These are phyloP conservation scores for Diutina pseudorugosa DNA, from an alignment of 1,139 yeast species.

Conservation along the genomic window DNA sequence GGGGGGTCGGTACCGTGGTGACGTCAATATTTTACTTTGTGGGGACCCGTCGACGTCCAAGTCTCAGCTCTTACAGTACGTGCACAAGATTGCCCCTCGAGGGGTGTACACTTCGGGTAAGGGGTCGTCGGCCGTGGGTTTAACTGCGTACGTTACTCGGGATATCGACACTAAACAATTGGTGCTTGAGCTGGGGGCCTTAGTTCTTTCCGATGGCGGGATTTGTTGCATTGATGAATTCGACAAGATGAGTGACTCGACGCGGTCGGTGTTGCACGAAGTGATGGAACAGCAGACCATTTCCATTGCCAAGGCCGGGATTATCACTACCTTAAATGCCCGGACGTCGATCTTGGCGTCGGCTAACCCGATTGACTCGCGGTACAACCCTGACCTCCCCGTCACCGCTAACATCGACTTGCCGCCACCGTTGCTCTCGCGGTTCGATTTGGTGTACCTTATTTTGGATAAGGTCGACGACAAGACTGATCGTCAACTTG, in stretches of 20 bases:
- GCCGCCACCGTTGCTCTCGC: conserved; percentile 89
- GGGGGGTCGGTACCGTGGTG: conserved; percentile 96
- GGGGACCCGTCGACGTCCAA: conserved; percentile 98
- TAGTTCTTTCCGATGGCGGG: conserved; percentile 96
- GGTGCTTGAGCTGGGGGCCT: conserved; percentile 92
- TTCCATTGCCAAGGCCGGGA: conserved; percentile 96
- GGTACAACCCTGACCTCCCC: conserved; percentile 86
- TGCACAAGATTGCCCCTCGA: conserved; percentile 94
- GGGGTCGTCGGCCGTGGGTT: conserved; percentile 97
- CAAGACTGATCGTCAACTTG: conserved; percentile 70
- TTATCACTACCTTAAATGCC: conserved; percentile 91
- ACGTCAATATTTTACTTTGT: conserved; percentile 76
- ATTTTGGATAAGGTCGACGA: conserved; percentile 90
- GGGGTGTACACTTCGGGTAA: conserved; percentile 98
- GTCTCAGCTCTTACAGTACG: conserved; percentile 87
- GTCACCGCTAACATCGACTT: conserved; percentile 91
- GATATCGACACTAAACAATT: conserved; percentile 89
- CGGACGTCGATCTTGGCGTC: conserved; percentile 92
- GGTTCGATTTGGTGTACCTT: conserved; percentile 88
- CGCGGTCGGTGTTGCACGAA: conserved; percentile 92
- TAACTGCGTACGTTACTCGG: conserved; percentile 92
- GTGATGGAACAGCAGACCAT: conserved; percentile 99
- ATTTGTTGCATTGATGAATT: conserved; percentile 98
- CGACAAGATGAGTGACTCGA: conserved; percentile 92
- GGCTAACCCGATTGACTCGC: conserved; percentile 95